Base-by-base conservation (phyloP, 1,284 basidiomycete species). In the Schizopora paradoxa region DNA sequence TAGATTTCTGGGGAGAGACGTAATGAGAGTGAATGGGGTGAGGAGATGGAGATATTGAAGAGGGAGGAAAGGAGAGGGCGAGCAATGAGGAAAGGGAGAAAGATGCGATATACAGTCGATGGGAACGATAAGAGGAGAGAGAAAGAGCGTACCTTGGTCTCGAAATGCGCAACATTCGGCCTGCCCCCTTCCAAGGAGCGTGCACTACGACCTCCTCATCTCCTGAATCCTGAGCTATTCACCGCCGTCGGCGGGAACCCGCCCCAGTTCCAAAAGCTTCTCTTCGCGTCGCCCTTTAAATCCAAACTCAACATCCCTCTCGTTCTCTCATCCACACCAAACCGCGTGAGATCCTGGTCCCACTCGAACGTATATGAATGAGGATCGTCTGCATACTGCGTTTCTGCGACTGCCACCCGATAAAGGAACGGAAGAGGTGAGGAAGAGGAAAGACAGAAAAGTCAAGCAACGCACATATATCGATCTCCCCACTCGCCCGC, bases 351-450 rank as follows among this genome's bases (percentile, higher is more conserved):
- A 21, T 67, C 51, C 13, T 65, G 61, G 51, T 65, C 67, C 70
- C 69, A 71, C 49, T 72, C 67, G n/a, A 73, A 54, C 1, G 68
- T 68, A 49, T 65, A 72, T 0, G 61, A 67, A 49, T 68, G 63
- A 56, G 55, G 68, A 8, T 58, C 55, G 31, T 65, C 53, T 47
- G 68, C 65, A 57, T 60, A 71, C 51, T 57, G 35, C 66, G 60
- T 45, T 65, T 61, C 45, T 67, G 61, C 35, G 63, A 58, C 38
- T 62, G 37, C 58, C 62, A 64, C 18, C 66, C 65, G 55, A 61
- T n/a, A n/a, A n/a, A n/a, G n/a, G n/a, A n/a, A n/a, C n/a, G n/a
- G n/a, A n/a, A n/a, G n/a, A n/a, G n/a, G n/a, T n/a, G n/a, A n/a
- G n/a, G n/a, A n/a, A n/a, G n/a, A n/a, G n/a, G n/a, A n/a, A n/a